Evolutionary conservation across 2,329 filamentous ascomycete species (phyloP), one percentile per base, ranked within the genome.

Genomic region (Thelonectria rubi): DNA sequence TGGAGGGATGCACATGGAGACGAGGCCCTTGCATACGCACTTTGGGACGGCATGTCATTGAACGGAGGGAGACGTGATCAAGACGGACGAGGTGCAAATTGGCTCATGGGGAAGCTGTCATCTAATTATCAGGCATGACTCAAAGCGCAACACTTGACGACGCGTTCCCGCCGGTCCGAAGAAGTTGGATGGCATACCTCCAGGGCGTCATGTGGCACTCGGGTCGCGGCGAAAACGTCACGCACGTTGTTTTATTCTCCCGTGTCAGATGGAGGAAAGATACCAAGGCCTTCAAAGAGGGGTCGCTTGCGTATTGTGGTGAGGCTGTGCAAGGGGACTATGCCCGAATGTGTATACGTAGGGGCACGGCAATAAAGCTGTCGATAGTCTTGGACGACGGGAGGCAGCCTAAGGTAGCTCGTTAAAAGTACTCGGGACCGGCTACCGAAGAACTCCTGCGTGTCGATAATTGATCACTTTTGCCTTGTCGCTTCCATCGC

Each of bases 221-320:
- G 11, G 45, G 40, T 46, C 43, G 20, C 18, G 39, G 18, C 46
- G 26, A 30, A 52, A 49, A 54, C 56, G 56, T 48, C 53, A 55
- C 21, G 42, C 39, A 42, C 32, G 17, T 52, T 48, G 30, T 9
- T 34, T 17, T 15, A 17, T 21, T 24, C 26, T 45, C 21, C 18
- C 39, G 26, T 32, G 18, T 34, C 30, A 46, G 40, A 57, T 32
- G 20, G 37, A 45, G 21, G 47, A 20, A 54, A 32, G 40, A 45
- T 51, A 49, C 58, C 58, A 54, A 60, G 58, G 37, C 39, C 26
- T 32, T 43, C 30, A 40, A 51, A 46, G 57, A 69, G 64, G 69
- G 69, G 68, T 64, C 64, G 69, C 69, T 71, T 71, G 69, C 69
- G 69, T 71, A 70, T 69, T 60, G 68, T 46, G 52, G 53, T 69